Evolutionary conservation across 495 filamentous ascomycete species (phyloP).

Genomic region (Penicillium longicatenatum): DNA sequence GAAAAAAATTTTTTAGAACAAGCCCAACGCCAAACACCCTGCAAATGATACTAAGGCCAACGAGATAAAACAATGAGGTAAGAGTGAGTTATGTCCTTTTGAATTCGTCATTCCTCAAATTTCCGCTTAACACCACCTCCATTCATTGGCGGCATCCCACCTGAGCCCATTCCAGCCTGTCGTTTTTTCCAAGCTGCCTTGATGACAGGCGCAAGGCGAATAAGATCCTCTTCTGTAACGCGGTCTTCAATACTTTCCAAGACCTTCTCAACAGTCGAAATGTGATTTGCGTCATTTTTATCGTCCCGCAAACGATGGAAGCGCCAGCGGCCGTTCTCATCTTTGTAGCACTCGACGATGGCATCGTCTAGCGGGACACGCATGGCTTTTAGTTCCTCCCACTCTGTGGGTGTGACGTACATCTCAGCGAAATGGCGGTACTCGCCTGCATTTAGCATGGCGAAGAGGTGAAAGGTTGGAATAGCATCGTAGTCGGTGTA

Average conservation of each 20-base stretch:
- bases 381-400: constrained; percentile 76
- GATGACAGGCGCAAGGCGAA: constrained; percentile 63
- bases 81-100: constrained; percentile 18
- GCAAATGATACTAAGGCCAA: constrained; percentile 19
- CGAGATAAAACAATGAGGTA: constrained; percentile 12
- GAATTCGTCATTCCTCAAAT: constrained; percentile 44
- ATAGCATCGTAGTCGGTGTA: constrained; percentile 61
- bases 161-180: constrained; percentile 32
- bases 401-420: constrained; percentile 71
- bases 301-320: constrained; percentile 88
- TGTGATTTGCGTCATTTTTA: constrained; percentile 88
- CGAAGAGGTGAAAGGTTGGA: constrained; percentile 61
- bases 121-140: constrained; percentile 50
- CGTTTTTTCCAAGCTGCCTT: constrained; percentile 73
- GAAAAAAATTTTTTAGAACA: background rate
- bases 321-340: constrained; percentile 72
- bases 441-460: constrained; percentile 54
- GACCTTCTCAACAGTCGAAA: constrained; percentile 75
- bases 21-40: constrained; percentile 24
- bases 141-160: constrained; percentile 28
- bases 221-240: constrained; percentile 66
- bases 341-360: constrained; percentile 86
- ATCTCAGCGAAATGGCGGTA: constrained; percentile 68
- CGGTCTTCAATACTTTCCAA: constrained; percentile 79
- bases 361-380: constrained; percentile 73